Evolutionary conservation across 1,284 basidiomycete genomes (phyloP), one percentile per base, ranked within the genome.

Genomic region (Trichosporon inkin): DNA sequence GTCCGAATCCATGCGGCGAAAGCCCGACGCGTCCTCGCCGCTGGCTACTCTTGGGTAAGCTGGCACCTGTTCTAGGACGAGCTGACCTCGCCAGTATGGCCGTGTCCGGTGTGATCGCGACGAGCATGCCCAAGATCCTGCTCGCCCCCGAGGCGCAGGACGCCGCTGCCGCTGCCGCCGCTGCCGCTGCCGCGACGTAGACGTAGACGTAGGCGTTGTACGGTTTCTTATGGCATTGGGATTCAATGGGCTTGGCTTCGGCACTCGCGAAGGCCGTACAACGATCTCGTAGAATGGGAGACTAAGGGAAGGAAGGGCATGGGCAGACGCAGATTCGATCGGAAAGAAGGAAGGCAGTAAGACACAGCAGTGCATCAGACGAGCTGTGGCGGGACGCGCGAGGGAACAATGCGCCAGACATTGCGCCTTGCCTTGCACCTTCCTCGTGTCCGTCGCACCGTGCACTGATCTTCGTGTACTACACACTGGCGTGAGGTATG

Each of bases 1-100:
- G 37, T 62, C 71, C 37, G 68, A 75, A 59, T 68, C 71, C 4
- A 60, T 77, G 36, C 56, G 75, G 36, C 56, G 62, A 22, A 40
- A 60, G 28, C 69, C 73, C 61, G 75, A 77, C 24, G 60, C 69
- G 10, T 65, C 63, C 38, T 70, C 68, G 16, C 74, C 73, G 7
- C 56, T 74, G 13, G 66, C 73, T 35, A 61, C 68, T 7, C 61
- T 77, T n/a, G 71, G 69, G 74, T 75, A 49, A 62, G 72, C 71
- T 35, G 17, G 7, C 5, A 5, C 10, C 17, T 17, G 11, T 5
- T 49, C 6, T 16, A 10, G 10, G 3, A 10, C 32, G 3, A 16
- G 22, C 59, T 60, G 51, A 60, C 59, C n/a, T n/a, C n/a, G 19
- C 2, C 58, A 76, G 75, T 2, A 71, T 76, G 70, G 72, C 67